Evolutionary conservation across 257 asterid genomes (phyloP), one percentile per base, ranked within the genome.

Genomic region (Jacaranda copaia): DNA sequence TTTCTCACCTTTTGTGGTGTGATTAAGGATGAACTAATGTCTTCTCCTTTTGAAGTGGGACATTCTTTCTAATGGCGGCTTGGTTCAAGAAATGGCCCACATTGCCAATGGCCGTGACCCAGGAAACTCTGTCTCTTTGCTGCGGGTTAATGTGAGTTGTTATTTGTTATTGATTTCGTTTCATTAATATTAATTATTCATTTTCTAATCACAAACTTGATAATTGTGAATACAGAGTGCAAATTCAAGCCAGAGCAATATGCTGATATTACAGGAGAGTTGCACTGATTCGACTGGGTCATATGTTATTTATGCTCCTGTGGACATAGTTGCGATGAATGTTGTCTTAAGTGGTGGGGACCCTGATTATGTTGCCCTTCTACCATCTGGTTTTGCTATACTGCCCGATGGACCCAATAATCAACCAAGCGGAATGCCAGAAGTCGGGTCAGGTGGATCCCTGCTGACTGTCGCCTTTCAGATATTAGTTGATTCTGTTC

Each of bases 381-480:
- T 88, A 36, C 92, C 92, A 7, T 88, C 92, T 7, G 92, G 92
- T 20, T 88, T 88, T 18, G 90, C 90, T 35, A 86, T 88, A 65
- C 89, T 88, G 0, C 92, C 92, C 4, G 90, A 88, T 3, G 92
- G 87, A 39, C 84, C 84, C 12, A 18, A 32, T 20, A 55, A 65
- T 39, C 68, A 75, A 4, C 59, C 73, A 0, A 75, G 51, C 3
- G 80, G 75, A 18, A 51, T n/a, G 32, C 73, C 81, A 3, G 85
- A 77, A 32, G 79, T 46, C 43, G 85, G 82, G 13, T 52, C 81
- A 0, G 87, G 87, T 9, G 90, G 92, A 39, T 84, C 89, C 0
- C 39, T 88, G 38, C 64, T 88, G 60, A 88, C 90, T 0, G 89
- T 86, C 10, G 92, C 92, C 4, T 88, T 88, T 65, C 92, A 88